Conservation (phyloP, 441 rosid species). For the Mallotus japonicus region DNA sequence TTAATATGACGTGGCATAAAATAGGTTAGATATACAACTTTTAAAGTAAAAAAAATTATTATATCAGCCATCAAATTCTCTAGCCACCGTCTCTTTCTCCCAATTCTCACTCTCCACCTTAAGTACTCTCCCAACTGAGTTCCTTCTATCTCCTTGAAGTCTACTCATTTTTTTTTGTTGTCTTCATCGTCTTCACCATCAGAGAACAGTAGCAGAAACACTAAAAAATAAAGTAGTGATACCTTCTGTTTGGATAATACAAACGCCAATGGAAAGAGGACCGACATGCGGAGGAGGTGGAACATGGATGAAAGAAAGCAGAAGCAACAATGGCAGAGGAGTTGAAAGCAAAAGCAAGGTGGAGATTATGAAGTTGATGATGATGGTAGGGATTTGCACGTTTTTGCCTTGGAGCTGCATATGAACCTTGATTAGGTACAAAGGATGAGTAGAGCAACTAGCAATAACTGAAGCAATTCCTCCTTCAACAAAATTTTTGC, state of each 20-base stretch:
- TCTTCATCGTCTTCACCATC: constrained; percentile 1
- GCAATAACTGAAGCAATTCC: constrained; percentile 81
- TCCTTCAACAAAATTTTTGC: constrained; percentile 69
- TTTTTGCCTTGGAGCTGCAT: constrained; percentile 83
- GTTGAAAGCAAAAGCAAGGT: constrained; percentile 60
- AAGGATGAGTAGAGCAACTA: constrained; percentile 81
- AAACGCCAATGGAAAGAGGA: constrained; percentile 55
- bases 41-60: too few relatives aligned
- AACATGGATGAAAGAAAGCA: constrained; percentile 16
- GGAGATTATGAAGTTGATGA: constrained; percentile 32
- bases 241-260: constrained; percentile 56
- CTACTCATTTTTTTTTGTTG: too few relatives aligned
- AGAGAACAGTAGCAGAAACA: constrained; percentile 73
- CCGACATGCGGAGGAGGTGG: constrained; percentile 41
- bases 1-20: too few relatives aligned
- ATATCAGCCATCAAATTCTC: too few relatives aligned
- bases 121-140: too few relatives aligned
- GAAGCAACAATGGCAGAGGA: constrained; percentile 26
- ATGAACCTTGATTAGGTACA: constrained; percentile 81
- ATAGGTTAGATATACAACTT: too few relatives aligned
- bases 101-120: too few relatives aligned
- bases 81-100: too few relatives aligned
- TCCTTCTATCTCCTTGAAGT: too few relatives aligned
- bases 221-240: constrained; percentile 58
- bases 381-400: constrained; percentile 18